Evolutionary conservation across 768 basidiomycete genomes (phyloP), one percentile per base, ranked within the genome.

Genomic region (Butyriboletus loyo): DNA sequence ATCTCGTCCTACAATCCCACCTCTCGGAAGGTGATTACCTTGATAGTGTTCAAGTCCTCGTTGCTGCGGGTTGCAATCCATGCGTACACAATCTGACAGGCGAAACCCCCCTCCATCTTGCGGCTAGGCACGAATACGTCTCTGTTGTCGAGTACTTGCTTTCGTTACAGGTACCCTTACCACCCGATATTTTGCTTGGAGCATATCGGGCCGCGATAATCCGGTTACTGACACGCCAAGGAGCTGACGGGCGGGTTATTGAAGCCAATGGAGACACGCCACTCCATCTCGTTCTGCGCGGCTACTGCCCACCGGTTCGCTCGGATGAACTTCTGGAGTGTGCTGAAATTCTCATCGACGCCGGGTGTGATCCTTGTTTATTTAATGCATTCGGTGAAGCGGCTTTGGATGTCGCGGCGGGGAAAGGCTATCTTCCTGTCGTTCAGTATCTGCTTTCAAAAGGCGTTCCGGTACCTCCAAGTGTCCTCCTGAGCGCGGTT

Each of bases 11-110:
- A 11, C 11, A 7, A 5, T 19, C n/a, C 11, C 1, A 7, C 5
- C 17, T 11, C 27, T 10, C 27, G 1, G 35, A 49, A 35, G 0
- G 30, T 4, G 45, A 32, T 4, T 2, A 14, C 10, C 10, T 40
- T 3, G 34, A 39, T 24, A 13, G 1, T 2, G 14, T 40, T 15
- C 36, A 37, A 39, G 21, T 46, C 17, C 50, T 61, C 13, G 7
- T 50, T 4, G 34, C 44, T 27, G 55, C 59, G 0, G 59, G 59
- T 11, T 57, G 59, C 17, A n/a, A 49, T 24, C 41, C 50, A 11
- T 45, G 37, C n/a, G 2, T 6, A 4, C 7, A 5, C 10, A 49
- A 60, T 8, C 17, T 30, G 1, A 17, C 11, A 17, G 39, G 43
- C 3, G 6, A 42, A 19, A 55, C 49, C 1, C 19, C 47, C 0